Evolutionary conservation across 805 yeast species (phyloP), one percentile per base, ranked within the genome.

Genomic region (Saccharomyces mikatae): DNA sequence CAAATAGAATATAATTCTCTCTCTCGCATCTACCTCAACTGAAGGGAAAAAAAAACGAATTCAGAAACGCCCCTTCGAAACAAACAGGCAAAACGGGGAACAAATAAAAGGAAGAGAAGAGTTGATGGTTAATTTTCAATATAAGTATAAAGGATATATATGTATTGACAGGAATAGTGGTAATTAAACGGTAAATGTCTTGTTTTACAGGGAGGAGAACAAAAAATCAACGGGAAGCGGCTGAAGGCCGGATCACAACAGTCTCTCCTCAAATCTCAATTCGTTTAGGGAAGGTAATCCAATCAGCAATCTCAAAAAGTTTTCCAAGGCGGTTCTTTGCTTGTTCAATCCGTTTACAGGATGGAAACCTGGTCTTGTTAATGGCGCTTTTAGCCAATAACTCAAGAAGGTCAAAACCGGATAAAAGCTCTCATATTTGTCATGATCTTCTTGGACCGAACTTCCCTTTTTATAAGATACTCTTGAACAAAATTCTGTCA

Each of bases 321-420:
- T 92, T 76, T 91, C 98, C 61, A 91, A 76, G 51, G 95, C 97
- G 63, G 84, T 80, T 69, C 96, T 86, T 78, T 92, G 98, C 75
- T 91, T 92, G 81, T 89, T 92, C 70, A 91, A 80, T 28, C 97
- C 96, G 67, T 91, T 91, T 65, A 91, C 88, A 31, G 96, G 85
- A 69, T 88, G 86, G 74, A 78, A 87, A 4, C 97, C 97, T 50
- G 89, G 88, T 74, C 92, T 87, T 50, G 96, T 84, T 63, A 91
- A 81, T 60, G 98, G 98, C 1, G 97, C 97, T 78, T 91, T 91
- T 69, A 92, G 83, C 97, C 97, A 91, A 76, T 91, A 91, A 67
- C 91, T 82, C 71, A 91, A 79, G 71, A 90, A 87, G 17, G 95
- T 82, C 69, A 92, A 78, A 50, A 92, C 91, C 26, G 96, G 82